These are phyloP conservation scores for Sclerotinia glacialis DNA, from an alignment of 2,329 filamentous ascomycete species.

Conservation along the genomic window DNA sequence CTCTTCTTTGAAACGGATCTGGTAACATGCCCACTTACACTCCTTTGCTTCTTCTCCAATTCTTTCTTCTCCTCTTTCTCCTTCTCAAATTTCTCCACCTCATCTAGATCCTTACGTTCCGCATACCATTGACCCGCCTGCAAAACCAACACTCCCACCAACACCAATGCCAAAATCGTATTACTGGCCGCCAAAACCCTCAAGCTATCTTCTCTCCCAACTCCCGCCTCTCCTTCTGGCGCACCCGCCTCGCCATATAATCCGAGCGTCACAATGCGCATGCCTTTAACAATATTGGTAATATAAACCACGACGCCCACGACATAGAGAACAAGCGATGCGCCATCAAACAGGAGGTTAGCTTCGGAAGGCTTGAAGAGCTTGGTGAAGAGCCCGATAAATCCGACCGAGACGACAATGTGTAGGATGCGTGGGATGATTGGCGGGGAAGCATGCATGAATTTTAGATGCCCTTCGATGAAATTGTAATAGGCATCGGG, in stretches of 20 bases:
- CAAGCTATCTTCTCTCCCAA: slow-evolving; percentile 84
- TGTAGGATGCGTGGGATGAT: slow-evolving; percentile 91
- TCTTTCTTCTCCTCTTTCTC: slow-evolving; percentile 49
- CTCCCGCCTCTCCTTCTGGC: slow-evolving; percentile 58
- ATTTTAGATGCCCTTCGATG: slow-evolving; percentile 84
- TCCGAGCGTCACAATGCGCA: slow-evolving; percentile 76
- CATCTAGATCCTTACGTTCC: slow-evolving; percentile 85
- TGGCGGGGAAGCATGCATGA: slow-evolving; percentile 86
- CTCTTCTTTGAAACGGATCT: slow-evolving; percentile 40
- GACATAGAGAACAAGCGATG: slow-evolving; percentile 69
- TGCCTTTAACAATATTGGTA: slow-evolving; percentile 92
- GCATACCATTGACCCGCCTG: slow-evolving; percentile 99
- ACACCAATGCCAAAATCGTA: slow-evolving; percentile 88
- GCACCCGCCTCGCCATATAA: slow-evolving; percentile 46
- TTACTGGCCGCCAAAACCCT: slow-evolving; percentile 92
- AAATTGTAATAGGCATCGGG: slow-evolving; percentile 72
- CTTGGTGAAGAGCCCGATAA: slow-evolving; percentile 88
- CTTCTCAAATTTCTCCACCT: slow-evolving; percentile 64
- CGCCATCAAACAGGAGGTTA: slow-evolving; percentile 91
- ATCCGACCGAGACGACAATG: slow-evolving; percentile 84
- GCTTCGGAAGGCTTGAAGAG: slow-evolving; percentile 90
- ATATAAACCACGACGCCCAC: slow-evolving; percentile 91
- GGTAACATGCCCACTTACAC: slow-evolving; percentile 28
- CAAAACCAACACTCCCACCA: slow-evolving; percentile 86
- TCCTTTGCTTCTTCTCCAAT: slow-evolving; percentile 39